Evolutionary conservation across 352 stramenopile genomes (phyloP).

Genomic region (Blastocystis sp.): DNA sequence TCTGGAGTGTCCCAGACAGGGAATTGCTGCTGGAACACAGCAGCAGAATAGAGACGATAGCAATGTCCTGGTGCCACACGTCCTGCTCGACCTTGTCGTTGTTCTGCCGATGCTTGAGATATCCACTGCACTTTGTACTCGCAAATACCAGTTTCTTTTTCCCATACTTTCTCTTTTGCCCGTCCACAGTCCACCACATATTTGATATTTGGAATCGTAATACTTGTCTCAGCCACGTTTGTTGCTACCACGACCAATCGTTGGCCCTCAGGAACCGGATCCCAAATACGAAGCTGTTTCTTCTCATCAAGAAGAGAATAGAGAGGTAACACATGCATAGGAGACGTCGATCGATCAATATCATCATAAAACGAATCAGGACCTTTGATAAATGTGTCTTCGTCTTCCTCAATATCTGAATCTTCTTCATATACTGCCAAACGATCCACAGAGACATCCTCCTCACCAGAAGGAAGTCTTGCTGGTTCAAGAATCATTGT

Average conservation of each 20-base stretch:
- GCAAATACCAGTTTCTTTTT: conserved; percentile 80
- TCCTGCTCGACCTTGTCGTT: conserved; percentile 87
- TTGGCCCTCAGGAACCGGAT: conserved; percentile 76
- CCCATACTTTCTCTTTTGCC: conserved; percentile 89
- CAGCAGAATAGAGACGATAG: conserved; percentile 90
- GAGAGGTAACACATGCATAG: conserved; percentile 84
- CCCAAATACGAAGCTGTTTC: conserved; percentile 84
- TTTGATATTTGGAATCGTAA: conserved; percentile 82
- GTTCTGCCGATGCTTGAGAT: conserved; percentile 77
- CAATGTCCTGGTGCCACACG: conserved; percentile 89
- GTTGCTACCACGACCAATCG: conserved; percentile 90
- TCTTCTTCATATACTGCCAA: conserved; percentile 49
- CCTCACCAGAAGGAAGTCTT: conserved; percentile 61
- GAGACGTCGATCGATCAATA: conserved; percentile 66
- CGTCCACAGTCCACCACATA: conserved; percentile 93
- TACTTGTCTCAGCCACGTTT: conserved; percentile 93
- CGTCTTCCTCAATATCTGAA: conserved; percentile 61
- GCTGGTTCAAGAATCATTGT: neutral
- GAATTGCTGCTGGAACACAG: conserved; percentile 89
- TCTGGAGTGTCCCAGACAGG: conserved; percentile 80
- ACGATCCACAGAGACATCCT: conserved; percentile 45
- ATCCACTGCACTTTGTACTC: conserved; percentile 86
- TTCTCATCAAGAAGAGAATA: conserved; percentile 91
- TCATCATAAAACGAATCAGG: conserved; percentile 65
- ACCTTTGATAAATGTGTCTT: neutral